phyloP scores from a whole-genome alignment of 2,329 filamentous ascomycete species.

The Knufia petricola region DNA sequence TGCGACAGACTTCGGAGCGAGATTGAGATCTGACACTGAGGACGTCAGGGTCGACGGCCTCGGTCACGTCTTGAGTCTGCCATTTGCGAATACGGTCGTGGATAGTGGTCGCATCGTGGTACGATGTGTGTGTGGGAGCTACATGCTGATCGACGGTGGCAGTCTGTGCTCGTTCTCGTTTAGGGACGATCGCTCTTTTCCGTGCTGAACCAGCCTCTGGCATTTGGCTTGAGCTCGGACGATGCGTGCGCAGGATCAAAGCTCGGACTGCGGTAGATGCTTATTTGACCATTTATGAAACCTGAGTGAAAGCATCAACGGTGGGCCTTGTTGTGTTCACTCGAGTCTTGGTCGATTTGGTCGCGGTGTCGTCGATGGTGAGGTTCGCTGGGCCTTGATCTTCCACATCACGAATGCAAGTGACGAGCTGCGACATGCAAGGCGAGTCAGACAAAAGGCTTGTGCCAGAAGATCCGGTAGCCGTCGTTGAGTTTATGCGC shows the following conservation, averaged over 20 bases:
- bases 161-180: constrained; percentile 1
- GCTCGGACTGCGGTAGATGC: constrained; percentile 5
- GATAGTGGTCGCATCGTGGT: constrained; percentile 56
- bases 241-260: constrained; percentile 5
- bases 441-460: not conserved
- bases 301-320: constrained; percentile 4
- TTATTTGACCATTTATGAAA: constrained; percentile 1
- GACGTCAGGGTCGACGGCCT: constrained; percentile 19
- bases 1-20: constrained; percentile 13
- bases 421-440: not conserved
- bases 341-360: not conserved
- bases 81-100: constrained; percentile 71
- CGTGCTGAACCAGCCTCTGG: constrained; percentile 13
- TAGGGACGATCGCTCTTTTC: constrained; percentile 14
- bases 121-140: constrained; percentile 40
- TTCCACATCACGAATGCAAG: not conserved
- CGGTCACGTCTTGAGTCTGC: constrained; percentile 65
- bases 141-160: constrained; percentile 15
- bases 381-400: not conserved
- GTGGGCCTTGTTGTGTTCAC: not conserved
- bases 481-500: not conserved
- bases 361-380: not conserved
- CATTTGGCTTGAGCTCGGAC: constrained; percentile 9
- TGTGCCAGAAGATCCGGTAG: not conserved
- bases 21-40: constrained; percentile 20